Percentiles rank a stretch among this genome's conserved stretches.
These are phyloP conservation scores for Coleophoma crateriformis DNA, from an alignment of 2,329 filamentous ascomycete species.

Conservation along the genomic window DNA sequence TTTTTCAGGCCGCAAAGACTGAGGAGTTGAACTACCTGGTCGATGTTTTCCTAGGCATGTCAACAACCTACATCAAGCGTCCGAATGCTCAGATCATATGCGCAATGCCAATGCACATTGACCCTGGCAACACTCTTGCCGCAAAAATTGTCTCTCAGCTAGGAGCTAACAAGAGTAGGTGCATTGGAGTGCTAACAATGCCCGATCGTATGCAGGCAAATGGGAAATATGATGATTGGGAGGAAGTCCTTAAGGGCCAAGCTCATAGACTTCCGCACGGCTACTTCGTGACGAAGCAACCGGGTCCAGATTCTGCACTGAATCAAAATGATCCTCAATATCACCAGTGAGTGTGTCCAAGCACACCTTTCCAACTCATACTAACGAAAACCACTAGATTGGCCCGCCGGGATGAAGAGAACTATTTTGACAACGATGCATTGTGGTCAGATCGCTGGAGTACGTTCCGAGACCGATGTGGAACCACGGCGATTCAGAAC, in stretches of 20 bases:
- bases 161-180: conserved; percentile 47
- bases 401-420: conserved; percentile 41
- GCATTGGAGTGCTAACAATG: conserved; percentile 77
- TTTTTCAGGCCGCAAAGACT: conserved; percentile 65
- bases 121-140: conserved; percentile 70
- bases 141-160: conserved; percentile 56
- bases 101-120: conserved; percentile 71
- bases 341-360: conserved; percentile 15
- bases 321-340: conserved; percentile 1
- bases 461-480: conserved; percentile 38
- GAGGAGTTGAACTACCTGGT: conserved; percentile 62
- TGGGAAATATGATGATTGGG: conserved; percentile 50
- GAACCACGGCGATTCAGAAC: conserved; percentile 42
- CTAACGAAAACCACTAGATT: conserved; percentile 29
- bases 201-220: conserved; percentile 63
- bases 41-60: conserved; percentile 64
- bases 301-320: conserved; percentile 30
- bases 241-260: conserved; percentile 56
- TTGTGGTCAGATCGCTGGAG: conserved; percentile 40
- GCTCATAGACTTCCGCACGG: conserved; percentile 61
- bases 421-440: conserved; percentile 38
- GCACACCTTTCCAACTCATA: no score
- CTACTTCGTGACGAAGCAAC: conserved; percentile 73
- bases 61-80: conserved; percentile 63
- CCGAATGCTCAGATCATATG: conserved; percentile 71